A percentile compares a stretch with the other conserved stretches of the same genome.
Conservation (phyloP, 306 rosid genomes). For the Quercus cerris region DNA sequence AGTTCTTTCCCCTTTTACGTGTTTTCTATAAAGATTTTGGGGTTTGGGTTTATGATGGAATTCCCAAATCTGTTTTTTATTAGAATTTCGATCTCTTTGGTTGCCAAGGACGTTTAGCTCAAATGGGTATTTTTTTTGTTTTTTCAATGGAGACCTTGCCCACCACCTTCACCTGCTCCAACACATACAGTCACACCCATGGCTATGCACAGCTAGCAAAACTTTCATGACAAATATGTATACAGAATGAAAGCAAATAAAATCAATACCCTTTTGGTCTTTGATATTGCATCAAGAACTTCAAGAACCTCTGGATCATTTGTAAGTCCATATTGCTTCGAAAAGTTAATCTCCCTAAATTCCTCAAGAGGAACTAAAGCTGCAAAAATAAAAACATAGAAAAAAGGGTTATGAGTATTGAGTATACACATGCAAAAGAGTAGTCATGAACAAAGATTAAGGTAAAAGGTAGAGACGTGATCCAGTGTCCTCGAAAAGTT, state of each 20-base stretch:
- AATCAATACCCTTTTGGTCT: conserved; percentile 49
- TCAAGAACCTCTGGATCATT: conserved; percentile 59
- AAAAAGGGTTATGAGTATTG: neutral
- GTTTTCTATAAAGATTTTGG: too few relatives aligned
- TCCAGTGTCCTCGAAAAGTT: conserved; percentile 61
- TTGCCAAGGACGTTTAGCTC: too few relatives aligned
- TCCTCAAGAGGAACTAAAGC: conserved; percentile 85
- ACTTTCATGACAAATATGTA: neutral
- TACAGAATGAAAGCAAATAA: neutral
- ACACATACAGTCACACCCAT: neutral
- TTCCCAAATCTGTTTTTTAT: too few relatives aligned
- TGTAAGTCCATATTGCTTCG: conserved; percentile 74
- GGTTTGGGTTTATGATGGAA: too few relatives aligned
- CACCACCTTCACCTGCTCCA: conserved; percentile 51
- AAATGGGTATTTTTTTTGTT: too few relatives aligned
- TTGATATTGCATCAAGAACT: conserved; percentile 48
- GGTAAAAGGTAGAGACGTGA: conserved; percentile 36
- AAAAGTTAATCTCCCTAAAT: conserved; percentile 50
- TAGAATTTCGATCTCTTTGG: too few relatives aligned
- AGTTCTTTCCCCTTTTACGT: too few relatives aligned
- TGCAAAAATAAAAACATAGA: conserved; percentile 18
- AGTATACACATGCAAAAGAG: neutral
- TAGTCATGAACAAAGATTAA: too few relatives aligned
- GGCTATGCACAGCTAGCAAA: too few relatives aligned
- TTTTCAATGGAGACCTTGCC: conserved; percentile 48